Evolutionary conservation across 768 basidiomycete genomes (phyloP).

Genomic region (Boletus reticuloceps): DNA sequence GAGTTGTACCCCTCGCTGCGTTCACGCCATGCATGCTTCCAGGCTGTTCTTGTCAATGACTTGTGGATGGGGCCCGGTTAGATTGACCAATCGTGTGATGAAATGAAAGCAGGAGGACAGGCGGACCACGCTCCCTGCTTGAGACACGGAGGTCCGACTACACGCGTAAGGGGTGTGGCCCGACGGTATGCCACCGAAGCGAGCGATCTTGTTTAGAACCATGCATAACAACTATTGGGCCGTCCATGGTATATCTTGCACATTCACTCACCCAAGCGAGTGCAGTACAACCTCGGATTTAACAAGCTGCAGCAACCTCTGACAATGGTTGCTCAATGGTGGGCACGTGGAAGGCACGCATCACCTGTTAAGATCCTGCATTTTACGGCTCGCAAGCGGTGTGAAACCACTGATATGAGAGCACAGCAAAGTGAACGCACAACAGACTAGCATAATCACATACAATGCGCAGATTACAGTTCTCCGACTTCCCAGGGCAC

Average conservation of each 20-base stretch:
- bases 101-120: conserved; percentile 19
- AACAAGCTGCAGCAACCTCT: background rate
- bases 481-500: conserved; percentile 82
- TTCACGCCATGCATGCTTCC: conserved; percentile 41
- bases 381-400: conserved; percentile 21
- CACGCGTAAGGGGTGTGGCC: conserved; percentile 29
- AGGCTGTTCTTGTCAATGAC: conserved; percentile 26
- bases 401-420: conserved; percentile 32
- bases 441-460: conserved; percentile 27
- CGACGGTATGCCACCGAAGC: conserved; percentile 16
- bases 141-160: conserved; percentile 22
- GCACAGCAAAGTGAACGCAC: conserved; percentile 31
- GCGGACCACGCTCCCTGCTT: conserved; percentile 25
- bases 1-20: conserved; percentile 42
- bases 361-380: conserved; percentile 19
- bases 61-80: conserved; percentile 32
- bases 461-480: conserved; percentile 42
- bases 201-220: conserved; percentile 2
- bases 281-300: conserved; percentile 9
- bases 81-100: conserved; percentile 23
- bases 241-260: conserved; percentile 13
- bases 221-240: conserved; percentile 5
- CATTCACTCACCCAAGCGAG: conserved; percentile 12
- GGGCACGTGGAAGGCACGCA: conserved; percentile 28
- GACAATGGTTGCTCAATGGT: background rate